These are phyloP conservation scores for Diaporthe destruens DNA, from an alignment of 2,329 filamentous ascomycete genomes.

Conservation along the genomic window DNA sequence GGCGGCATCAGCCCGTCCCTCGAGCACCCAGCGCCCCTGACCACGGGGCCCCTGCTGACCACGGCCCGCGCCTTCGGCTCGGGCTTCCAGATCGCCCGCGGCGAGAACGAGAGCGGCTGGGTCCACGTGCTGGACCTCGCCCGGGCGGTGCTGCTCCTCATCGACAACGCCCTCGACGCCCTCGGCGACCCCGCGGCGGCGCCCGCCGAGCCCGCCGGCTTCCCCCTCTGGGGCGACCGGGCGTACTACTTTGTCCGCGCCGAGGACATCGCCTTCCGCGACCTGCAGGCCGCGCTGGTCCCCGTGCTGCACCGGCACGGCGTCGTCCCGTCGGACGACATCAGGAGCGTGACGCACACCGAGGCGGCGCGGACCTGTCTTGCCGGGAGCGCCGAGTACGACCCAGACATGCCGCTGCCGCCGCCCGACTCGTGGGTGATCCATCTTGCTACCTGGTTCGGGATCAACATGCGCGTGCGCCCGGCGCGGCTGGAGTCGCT, in stretches of 20 bases:
- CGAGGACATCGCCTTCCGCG: constrained; percentile 34
- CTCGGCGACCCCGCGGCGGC: not conserved
- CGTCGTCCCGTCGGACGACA: constrained; percentile 29
- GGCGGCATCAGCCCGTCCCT: constrained; percentile 36
- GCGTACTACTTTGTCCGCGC: constrained; percentile 42
- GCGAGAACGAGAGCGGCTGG: constrained; percentile 40
- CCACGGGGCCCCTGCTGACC: constrained; percentile 23
- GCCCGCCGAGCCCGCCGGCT: constrained; percentile 22
- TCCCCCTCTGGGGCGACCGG: constrained; percentile 37
- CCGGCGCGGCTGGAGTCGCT: constrained; percentile 2
- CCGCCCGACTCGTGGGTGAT: constrained; percentile 32
- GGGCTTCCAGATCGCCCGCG: constrained; percentile 39
- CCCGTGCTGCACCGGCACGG: constrained; percentile 36
- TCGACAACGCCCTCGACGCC: constrained; percentile 38
- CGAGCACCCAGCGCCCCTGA: constrained; percentile 31
- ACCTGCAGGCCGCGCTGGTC: constrained; percentile 16
- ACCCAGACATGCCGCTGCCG: constrained; percentile 32
- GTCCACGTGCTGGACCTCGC: constrained; percentile 42
- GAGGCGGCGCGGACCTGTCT: constrained; percentile 22
- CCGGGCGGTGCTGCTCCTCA: constrained; percentile 38
- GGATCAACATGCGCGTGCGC: constrained; percentile 30
- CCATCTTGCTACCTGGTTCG: constrained; percentile 21
- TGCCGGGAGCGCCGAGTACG: constrained; percentile 13
- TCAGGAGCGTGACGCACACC: constrained; percentile 35
- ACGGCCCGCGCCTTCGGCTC: constrained; percentile 38